These are phyloP conservation scores for Fusarium musae DNA, from an alignment of 2,329 filamentous ascomycete species.

Conservation along the genomic window DNA sequence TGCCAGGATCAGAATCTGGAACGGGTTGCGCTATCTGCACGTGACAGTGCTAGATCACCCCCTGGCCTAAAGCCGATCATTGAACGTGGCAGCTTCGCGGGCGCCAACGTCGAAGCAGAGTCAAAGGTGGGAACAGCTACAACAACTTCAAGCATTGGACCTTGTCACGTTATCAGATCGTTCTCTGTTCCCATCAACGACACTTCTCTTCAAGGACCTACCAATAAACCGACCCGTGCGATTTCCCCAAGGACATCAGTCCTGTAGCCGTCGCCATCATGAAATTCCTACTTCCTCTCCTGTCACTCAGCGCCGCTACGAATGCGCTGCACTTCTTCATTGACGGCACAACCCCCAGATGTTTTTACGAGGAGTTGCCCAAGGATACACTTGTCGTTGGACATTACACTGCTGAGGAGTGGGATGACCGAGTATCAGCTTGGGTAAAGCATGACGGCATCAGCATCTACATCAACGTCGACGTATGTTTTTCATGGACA, in stretches of 20 bases:
- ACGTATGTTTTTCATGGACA: constrained; percentile 61
- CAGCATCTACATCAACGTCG: constrained; percentile 90
- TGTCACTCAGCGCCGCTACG: constrained; percentile 72
- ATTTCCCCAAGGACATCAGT: constrained; percentile 26
- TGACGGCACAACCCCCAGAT: constrained; percentile 86
- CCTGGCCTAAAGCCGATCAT: constrained; percentile 51
- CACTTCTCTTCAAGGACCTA: not conserved
- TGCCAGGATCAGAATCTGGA: not conserved
- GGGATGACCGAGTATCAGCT: constrained; percentile 72
- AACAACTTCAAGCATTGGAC: constrained; percentile 16
- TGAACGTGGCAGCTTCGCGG: constrained; percentile 65
- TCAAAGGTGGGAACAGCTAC: constrained; percentile 29
- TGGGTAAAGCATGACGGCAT: constrained; percentile 81
- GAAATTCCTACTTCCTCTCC: constrained; percentile 71
- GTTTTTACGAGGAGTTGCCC: constrained; percentile 97
- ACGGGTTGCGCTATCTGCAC: constrained; percentile 43
- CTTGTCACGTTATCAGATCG: constrained; percentile 14
- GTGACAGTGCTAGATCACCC: constrained; percentile 47
- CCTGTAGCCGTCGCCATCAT: constrained; percentile 52
- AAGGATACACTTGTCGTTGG: constrained; percentile 98
- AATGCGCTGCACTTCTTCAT: constrained; percentile 96
- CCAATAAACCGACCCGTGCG: constrained; percentile 14
- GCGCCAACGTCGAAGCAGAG: constrained; percentile 25
- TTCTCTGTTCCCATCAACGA: constrained; percentile 17
- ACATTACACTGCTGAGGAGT: constrained; percentile 88